Evolutionary conservation across 208 protist genomes (phyloP).

Genomic region (Leishmania major): DNA sequence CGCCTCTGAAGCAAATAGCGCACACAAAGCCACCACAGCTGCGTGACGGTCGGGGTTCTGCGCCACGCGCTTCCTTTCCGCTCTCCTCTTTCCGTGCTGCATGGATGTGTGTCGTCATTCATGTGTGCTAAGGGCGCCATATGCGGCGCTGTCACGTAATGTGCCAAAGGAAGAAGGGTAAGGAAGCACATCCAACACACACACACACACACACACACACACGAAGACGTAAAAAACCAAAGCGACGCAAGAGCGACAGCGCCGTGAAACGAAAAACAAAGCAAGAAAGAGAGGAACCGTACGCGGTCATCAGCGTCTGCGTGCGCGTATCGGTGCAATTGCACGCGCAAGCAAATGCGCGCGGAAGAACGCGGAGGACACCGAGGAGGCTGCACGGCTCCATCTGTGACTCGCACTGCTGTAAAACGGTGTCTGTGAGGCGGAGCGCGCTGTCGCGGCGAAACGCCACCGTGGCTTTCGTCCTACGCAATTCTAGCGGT

Average conservation of each 20-base stretch:
- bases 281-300: neutral
- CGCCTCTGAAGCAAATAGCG: neutral
- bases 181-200: no score
- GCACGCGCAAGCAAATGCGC: neutral
- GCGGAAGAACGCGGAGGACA: neutral
- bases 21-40: neutral
- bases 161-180: neutral
- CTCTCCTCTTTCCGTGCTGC: neutral
- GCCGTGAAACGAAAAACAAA: no score
- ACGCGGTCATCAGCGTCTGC: neutral
- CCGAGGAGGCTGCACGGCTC: neutral
- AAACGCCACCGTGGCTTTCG: neutral
- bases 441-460: neutral
- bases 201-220: no score
- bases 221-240: no score
- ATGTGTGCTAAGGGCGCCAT: neutral
- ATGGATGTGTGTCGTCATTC: neutral
- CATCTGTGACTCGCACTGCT: neutral
- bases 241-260: no score
- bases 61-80: neutral
- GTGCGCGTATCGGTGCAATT: neutral
- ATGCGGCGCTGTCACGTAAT: neutral
- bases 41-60: no score
- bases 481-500: slow-evolving; percentile 4
- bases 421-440: neutral